Conservation (phyloP, 2,329 filamentous ascomycete species). For the Cordyceps militaris region DNA sequence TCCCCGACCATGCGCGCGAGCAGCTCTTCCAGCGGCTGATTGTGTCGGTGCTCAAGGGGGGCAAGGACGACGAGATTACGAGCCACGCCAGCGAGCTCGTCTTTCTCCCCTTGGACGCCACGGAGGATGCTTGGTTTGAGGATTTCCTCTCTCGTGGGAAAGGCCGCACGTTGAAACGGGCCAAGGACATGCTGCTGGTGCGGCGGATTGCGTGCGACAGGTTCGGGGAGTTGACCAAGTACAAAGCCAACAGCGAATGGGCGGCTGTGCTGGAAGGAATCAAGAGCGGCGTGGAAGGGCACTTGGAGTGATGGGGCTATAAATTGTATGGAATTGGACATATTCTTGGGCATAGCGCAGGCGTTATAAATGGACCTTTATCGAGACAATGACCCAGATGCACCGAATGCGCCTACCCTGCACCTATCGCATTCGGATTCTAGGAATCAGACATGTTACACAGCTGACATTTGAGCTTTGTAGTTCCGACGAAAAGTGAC, state of each 20-base stretch:
- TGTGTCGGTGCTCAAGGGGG: constrained; percentile 44
- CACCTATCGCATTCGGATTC: too few species aligned
- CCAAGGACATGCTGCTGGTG: constrained; percentile 69
- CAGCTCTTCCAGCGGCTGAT: constrained; percentile 62
- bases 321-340: background rate
- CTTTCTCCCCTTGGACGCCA: constrained; percentile 60
- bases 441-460: too few species aligned
- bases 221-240: constrained; percentile 40
- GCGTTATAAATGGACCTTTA: constrained; percentile 10
- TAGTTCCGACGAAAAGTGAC: too few species aligned
- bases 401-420: background rate
- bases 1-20: constrained; percentile 54
- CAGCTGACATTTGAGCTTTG: too few species aligned
- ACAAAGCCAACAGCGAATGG: constrained; percentile 39
- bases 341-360: constrained; percentile 13
- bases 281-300: constrained; percentile 36
- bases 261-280: constrained; percentile 44
- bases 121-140: constrained; percentile 70
- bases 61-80: constrained; percentile 34
- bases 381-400: too few species aligned
- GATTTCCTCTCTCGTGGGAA: constrained; percentile 58
- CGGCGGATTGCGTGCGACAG: constrained; percentile 62
- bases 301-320: constrained; percentile 16
- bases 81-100: constrained; percentile 61
- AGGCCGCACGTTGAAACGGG: constrained; percentile 55